A percentile compares a stretch with the other conserved stretches of the same genome.
phyloP scores from a whole-genome alignment of 345 rosid species.

The Draba incana region DNA sequence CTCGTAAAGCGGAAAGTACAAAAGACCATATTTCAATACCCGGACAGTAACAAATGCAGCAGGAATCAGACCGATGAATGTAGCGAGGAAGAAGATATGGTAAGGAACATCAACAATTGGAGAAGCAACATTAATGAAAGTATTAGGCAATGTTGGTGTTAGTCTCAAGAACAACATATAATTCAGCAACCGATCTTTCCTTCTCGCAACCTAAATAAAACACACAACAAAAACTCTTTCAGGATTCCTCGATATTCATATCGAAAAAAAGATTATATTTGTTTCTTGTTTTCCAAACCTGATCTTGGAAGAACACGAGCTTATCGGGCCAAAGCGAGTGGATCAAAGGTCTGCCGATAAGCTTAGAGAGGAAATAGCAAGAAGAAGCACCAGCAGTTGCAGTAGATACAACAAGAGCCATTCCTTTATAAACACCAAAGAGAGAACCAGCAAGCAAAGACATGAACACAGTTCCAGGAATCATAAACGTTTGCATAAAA shows the following conservation, averaged over 20 bases:
- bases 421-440: conserved; percentile 86
- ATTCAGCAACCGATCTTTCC: conserved; percentile 69
- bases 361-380: conserved; percentile 81
- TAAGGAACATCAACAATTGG: conserved; percentile 91
- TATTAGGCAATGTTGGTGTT: conserved; percentile 91
- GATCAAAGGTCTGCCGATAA: conserved; percentile 82
- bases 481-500: conserved; percentile 97
- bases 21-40: conserved; percentile 44
- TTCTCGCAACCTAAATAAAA: conserved; percentile 66
- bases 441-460: conserved; percentile 94
- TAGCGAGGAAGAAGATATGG: conserved; percentile 81
- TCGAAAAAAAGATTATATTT: background rate
- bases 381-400: conserved; percentile 99
- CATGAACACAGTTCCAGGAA: conserved; percentile 94
- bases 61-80: conserved; percentile 85
- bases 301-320: conserved; percentile 81
- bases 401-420: conserved; percentile 77
- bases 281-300: conserved; percentile 52
- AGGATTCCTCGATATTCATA: background rate
- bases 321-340: conserved; percentile 91
- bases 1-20: no score
- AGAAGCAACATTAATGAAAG: conserved; percentile 91
- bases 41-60: conserved; percentile 91
- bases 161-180: conserved; percentile 90
- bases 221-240: background rate